Evolutionary conservation across 1,284 basidiomycete species (phyloP).

Genomic region (Amylostereum areolatum): DNA sequence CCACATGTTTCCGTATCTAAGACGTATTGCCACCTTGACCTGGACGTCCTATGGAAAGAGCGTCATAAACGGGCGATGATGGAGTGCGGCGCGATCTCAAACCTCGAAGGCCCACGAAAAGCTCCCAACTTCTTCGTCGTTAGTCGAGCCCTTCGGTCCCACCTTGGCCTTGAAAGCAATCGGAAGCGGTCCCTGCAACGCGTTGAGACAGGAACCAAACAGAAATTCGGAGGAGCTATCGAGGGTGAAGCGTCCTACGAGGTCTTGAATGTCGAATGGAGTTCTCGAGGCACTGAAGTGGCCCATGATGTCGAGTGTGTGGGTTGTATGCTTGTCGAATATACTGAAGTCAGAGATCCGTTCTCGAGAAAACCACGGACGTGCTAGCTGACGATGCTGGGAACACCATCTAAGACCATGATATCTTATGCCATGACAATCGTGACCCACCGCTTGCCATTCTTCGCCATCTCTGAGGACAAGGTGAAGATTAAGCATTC

Average conservation of each 20-base stretch:
- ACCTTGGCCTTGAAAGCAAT: slow-evolving; percentile 35
- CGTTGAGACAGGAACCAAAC: slow-evolving; percentile 57
- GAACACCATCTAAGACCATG: neutral
- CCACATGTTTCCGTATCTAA: slow-evolving; percentile 54
- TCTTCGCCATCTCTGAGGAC: slow-evolving; percentile 35
- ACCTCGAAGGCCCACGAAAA: slow-evolving; percentile 58
- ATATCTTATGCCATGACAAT: neutral
- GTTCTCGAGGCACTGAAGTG: slow-evolving; percentile 25
- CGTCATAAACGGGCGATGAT: neutral
- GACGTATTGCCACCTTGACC: slow-evolving; percentile 46
- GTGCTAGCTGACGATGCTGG: slow-evolving; percentile 52
- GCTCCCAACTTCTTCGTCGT: slow-evolving; percentile 48
- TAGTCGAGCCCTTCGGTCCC: slow-evolving; percentile 50
- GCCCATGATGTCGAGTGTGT: slow-evolving; percentile 42
- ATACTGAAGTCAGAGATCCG: slow-evolving; percentile 57
- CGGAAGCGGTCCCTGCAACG: slow-evolving; percentile 48
- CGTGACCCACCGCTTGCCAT: slow-evolving; percentile 27
- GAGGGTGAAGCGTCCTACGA: slow-evolving; percentile 63
- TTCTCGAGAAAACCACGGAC: slow-evolving; percentile 63
- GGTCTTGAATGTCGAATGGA: slow-evolving; percentile 54
- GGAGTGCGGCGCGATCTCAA: neutral
- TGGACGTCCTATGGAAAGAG: slow-evolving; percentile 34
- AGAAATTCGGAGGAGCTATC: slow-evolving; percentile 68
- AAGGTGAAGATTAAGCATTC: neutral
- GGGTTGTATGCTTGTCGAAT: slow-evolving; percentile 46